Evolutionary conservation across 306 rosid species (phyloP).

Genomic region (Senna tora): DNA sequence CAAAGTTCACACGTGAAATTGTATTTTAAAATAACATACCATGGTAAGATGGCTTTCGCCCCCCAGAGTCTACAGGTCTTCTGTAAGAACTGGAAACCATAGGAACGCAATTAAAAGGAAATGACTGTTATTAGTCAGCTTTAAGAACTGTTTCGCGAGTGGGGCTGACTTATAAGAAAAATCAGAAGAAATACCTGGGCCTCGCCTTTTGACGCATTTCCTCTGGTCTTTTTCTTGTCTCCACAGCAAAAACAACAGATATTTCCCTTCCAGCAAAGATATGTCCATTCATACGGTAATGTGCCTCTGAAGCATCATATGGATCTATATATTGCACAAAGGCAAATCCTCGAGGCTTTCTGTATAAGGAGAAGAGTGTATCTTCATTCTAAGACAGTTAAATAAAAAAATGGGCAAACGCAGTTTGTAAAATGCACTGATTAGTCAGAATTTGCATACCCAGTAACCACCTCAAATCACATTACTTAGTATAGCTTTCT

Average conservation of each 20-base stretch:
- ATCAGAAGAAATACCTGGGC: slow-evolving; percentile 50
- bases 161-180: neutral
- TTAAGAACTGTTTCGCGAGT: neutral
- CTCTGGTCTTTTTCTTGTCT: slow-evolving; percentile 96
- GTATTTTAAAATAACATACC: slow-evolving; percentile 51
- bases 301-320: slow-evolving; percentile 95
- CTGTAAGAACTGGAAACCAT: slow-evolving; percentile 48
- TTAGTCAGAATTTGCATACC: slow-evolving; percentile 47
- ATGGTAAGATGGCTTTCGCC: slow-evolving; percentile 70
- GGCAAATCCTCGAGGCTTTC: slow-evolving; percentile 99
- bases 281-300: slow-evolving; percentile 91
- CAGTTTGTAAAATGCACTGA: slow-evolving; percentile 42
- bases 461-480: slow-evolving; percentile 50
- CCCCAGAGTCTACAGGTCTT: slow-evolving; percentile 69
- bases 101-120: too few relatives aligned
- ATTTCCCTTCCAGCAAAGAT: slow-evolving; percentile 98
- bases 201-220: slow-evolving; percentile 89
- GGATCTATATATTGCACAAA: slow-evolving; percentile 95
- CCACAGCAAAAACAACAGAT: slow-evolving; percentile 88
- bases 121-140: neutral
- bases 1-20: neutral
- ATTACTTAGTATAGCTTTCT: slow-evolving; percentile 55
- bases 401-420: slow-evolving; percentile 36
- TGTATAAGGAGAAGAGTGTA: slow-evolving; percentile 50
- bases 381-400: slow-evolving; percentile 43